Conservation (phyloP, 2,329 filamentous ascomycete species). For the Thielaviopsis punctulata region DNA sequence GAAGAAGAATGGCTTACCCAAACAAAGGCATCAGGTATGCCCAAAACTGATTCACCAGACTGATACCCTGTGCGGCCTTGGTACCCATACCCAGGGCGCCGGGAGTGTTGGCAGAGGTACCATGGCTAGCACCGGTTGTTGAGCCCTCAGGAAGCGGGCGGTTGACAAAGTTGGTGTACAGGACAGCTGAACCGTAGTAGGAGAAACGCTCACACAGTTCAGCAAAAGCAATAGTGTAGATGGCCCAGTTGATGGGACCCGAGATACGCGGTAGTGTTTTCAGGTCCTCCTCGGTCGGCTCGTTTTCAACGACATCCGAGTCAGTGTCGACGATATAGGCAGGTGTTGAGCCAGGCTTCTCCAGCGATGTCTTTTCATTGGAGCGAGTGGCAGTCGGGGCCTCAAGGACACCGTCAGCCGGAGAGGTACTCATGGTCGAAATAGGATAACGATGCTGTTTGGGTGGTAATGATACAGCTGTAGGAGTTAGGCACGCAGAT, state of each 20-base stretch:
- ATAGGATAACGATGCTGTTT: background rate
- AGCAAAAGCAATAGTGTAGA: constrained; percentile 54
- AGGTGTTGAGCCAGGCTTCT: constrained; percentile 14
- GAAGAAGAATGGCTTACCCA: constrained; percentile 23
- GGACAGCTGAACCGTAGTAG: constrained; percentile 54
- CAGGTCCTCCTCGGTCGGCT: constrained; percentile 45
- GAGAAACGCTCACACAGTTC: constrained; percentile 64
- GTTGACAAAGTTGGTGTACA: constrained; percentile 52
- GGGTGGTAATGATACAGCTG: background rate
- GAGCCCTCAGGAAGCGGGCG: constrained; percentile 35
- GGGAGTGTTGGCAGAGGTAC: constrained; percentile 20
- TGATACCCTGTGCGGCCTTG: constrained; percentile 32
- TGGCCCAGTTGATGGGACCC: constrained; percentile 44
- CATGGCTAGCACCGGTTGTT: constrained; percentile 30
- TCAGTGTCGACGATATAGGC: constrained; percentile 15
- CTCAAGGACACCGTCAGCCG: background rate
- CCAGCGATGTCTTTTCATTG: constrained; percentile 3
- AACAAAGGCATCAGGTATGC: constrained; percentile 41
- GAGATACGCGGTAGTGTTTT: constrained; percentile 44
- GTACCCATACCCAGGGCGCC: constrained; percentile 43
- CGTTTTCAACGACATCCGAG: constrained; percentile 19
- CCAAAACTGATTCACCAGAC: constrained; percentile 42
- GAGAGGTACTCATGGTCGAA: background rate
- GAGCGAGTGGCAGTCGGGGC: background rate
- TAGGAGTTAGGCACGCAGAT: background rate